These are phyloP conservation scores for Fusarium dlaminii DNA, from an alignment of 2,329 filamentous ascomycete species.

Conservation along the genomic window DNA sequence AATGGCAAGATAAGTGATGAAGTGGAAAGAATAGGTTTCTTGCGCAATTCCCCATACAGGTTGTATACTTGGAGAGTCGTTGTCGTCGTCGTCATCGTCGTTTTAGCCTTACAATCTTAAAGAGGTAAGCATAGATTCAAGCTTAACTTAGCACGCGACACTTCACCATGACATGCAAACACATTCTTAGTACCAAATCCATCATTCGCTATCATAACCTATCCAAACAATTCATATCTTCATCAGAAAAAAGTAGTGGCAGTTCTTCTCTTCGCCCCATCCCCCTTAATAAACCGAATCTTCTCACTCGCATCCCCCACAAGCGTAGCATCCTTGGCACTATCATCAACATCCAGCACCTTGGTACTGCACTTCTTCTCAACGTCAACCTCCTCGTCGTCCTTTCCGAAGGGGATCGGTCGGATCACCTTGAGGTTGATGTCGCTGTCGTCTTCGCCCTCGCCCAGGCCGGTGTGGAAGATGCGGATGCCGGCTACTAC, in stretches of 20 bases:
- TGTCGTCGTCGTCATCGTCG: neutral
- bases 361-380: slow-evolving; percentile 43
- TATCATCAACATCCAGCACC: slow-evolving; percentile 57
- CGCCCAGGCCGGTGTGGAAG: slow-evolving; percentile 59
- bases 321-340: slow-evolving; percentile 56
- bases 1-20: accelerated
- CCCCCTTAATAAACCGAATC: slow-evolving; percentile 50
- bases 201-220: neutral
- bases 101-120: neutral
- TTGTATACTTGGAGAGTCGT: accelerated
- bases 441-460: slow-evolving; percentile 45
- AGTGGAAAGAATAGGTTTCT: neutral
- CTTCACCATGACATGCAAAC: neutral
- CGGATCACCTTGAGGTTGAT: slow-evolving; percentile 53
- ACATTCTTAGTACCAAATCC: neutral
- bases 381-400: slow-evolving; percentile 33
- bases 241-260: slow-evolving; percentile 11
- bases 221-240: neutral
- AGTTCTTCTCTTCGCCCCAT: slow-evolving; percentile 14
- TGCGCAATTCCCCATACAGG: accelerated
- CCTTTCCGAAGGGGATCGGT: slow-evolving; percentile 48
- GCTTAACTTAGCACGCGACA: neutral
- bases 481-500: slow-evolving; percentile 69
- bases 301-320: slow-evolving; percentile 46
- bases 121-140: neutral